Evolutionary conservation across 345 rosid genomes (phyloP).

Genomic region (Conringia planisiliqua): DNA sequence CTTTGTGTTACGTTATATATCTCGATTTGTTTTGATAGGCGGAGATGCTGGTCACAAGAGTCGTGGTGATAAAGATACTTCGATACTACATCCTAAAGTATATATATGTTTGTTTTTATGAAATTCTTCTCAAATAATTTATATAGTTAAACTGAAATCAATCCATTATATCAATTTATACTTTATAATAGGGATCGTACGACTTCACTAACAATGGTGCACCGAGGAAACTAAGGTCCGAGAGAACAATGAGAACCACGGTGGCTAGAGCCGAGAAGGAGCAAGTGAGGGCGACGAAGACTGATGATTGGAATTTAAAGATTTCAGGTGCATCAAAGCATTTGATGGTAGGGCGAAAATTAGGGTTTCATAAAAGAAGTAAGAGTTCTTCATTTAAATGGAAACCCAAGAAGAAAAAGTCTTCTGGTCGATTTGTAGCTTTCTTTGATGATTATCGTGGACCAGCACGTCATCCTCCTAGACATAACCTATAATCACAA

Average conservation of each 20-base stretch:
- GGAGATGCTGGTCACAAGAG: conserved; percentile 12
- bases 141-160: background rate
- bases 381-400: conserved; percentile 20
- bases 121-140: background rate
- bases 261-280: background rate
- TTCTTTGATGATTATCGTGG: conserved; percentile 29
- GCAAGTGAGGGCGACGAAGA: background rate
- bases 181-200: background rate
- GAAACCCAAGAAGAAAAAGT: conserved; percentile 25
- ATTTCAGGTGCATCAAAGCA: background rate
- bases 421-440: conserved; percentile 17
- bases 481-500: conserved; percentile 19
- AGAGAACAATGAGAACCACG: background rate
- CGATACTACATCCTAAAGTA: background rate
- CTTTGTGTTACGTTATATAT: background rate
- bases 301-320: background rate
- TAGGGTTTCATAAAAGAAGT: conserved; percentile 26
- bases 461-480: conserved; percentile 29
- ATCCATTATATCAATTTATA: background rate
- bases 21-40: conserved; percentile 4
- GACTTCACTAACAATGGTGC: background rate
- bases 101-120: background rate
- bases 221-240: conserved; percentile 13
- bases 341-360: conserved; percentile 7
- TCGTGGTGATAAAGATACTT: background rate